Base-by-base conservation (phyloP, 2,329 filamentous ascomycete species). In the Talaromyces sp. region DNA sequence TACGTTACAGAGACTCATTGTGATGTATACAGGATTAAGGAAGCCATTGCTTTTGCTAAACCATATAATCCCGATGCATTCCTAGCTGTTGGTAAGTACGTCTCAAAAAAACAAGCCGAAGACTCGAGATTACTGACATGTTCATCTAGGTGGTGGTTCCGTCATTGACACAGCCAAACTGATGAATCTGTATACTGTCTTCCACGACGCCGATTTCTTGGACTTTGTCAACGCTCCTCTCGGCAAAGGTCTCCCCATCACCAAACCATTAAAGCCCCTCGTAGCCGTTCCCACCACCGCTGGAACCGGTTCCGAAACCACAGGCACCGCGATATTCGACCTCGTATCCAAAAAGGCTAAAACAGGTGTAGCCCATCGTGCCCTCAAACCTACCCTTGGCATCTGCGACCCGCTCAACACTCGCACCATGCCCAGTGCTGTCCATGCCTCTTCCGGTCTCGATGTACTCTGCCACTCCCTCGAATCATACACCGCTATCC, bases 121-220 rank as follows among this genome's bases (percentile, higher is more conserved):
- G 36, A 5, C 11, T 33, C 15, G n/a, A 45, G 50, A 36, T 40
- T 6, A 41, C 60, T 67, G n/a, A 60, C 40, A 21, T 15, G 61
- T 59, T 17, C 40, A 11, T 56, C 22, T 35, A 76, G 74, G 83
- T 17, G 87, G 91, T 65, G 94, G 94, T 37, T 96, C 91, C 39
- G 94, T 97, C 64, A 99, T 99, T 65, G 94, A 99, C 75, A 99
- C 94, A 0, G 93, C 94, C 56, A 99, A 99, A 76, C 81, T 99
- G 58, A 97, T 99, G 92, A 99, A 99, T 70, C 82, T 99, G 0
- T 97, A 97, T 77, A 89, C 87, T 0, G 87, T 85, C 62, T 97
- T 91, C 70, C 92, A 92, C 0, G 89, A 97, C 7, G 93, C 93
- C 35, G 89, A 94, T 66, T 97, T 99, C 70, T 81, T 97, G 36